Percentiles rank a stretch among this genome's conserved stretches.
These are phyloP conservation scores for Aspergillus fischeri DNA, from an alignment of 2,329 filamentous ascomycete genomes.

Conservation along the genomic window DNA sequence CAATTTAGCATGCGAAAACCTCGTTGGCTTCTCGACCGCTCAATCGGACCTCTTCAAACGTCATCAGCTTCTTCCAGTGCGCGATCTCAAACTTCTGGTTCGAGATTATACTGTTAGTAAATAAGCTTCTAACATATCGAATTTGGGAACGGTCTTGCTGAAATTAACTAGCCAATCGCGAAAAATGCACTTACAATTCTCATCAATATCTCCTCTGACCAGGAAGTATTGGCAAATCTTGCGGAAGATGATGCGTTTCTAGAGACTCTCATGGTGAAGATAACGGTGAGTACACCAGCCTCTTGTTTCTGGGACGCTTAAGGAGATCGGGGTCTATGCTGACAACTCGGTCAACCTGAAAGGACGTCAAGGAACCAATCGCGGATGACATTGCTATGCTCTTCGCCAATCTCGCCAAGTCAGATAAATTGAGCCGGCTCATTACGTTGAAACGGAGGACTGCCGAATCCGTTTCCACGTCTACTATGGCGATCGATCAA, in stretches of 20 bases:
- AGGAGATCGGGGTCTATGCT: constrained; percentile 1
- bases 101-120: constrained; percentile 71
- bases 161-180: constrained; percentile 66
- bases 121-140: neutral
- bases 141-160: neutral
- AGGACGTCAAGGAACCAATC: constrained; percentile 63
- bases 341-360: constrained; percentile 1
- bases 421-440: constrained; percentile 65
- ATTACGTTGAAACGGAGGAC: constrained; percentile 63
- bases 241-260: constrained; percentile 78
- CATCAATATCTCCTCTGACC: constrained; percentile 84
- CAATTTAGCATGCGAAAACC: constrained; percentile 68
- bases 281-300: constrained; percentile 65
- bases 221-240: constrained; percentile 67
- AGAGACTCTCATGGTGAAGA: constrained; percentile 64
- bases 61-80: constrained; percentile 71
- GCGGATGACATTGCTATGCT: constrained; percentile 87
- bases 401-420: constrained; percentile 85
- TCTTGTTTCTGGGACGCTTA: neutral
- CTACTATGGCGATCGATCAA: constrained; percentile 76
- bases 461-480: constrained; percentile 67
- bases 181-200: constrained; percentile 75
- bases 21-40: constrained; percentile 76
- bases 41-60: constrained; percentile 81
- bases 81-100: constrained; percentile 80